Percentiles rank a stretch among this genome's conserved stretches.
Evolutionary conservation across 2,329 filamentous ascomycete genomes (phyloP).

Genomic region (Trichophaea hybrida): DNA sequence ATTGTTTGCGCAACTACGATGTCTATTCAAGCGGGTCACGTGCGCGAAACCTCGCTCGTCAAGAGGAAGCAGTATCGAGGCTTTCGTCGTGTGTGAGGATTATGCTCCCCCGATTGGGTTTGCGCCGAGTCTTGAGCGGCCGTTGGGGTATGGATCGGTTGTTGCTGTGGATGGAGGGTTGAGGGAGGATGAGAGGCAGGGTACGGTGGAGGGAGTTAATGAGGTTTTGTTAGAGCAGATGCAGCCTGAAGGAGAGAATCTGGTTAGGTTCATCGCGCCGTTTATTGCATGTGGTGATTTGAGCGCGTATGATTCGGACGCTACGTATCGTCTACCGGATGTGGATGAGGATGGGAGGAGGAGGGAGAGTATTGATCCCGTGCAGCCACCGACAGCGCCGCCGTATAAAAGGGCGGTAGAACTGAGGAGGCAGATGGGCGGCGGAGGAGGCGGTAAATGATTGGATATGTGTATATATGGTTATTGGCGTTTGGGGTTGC

Average conservation of each 20-base stretch:
- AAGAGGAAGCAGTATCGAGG: constrained; percentile 90
- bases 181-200: constrained; percentile 36
- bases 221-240: constrained; percentile 30
- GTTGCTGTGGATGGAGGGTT: constrained; percentile 32
- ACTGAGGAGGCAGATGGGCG: constrained; percentile 41
- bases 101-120: constrained; percentile 70
- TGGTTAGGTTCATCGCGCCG: constrained; percentile 68
- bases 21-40: constrained; percentile 74
- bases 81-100: constrained; percentile 87
- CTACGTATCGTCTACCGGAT: constrained; percentile 77
- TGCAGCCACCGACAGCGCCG: constrained; percentile 89
- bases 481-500: background rate
- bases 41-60: constrained; percentile 91
- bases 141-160: constrained; percentile 50
- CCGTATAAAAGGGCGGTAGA: constrained; percentile 88
- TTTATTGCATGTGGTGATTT: constrained; percentile 97
- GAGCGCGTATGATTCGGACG: constrained; percentile 88
- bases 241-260: constrained; percentile 23
- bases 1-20: constrained; percentile 81
- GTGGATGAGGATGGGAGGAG: constrained; percentile 40
- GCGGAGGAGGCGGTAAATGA: constrained; percentile 6
- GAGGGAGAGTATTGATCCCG: constrained; percentile 64
- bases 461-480: background rate
- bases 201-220: constrained; percentile 36
- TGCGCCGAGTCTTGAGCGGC: constrained; percentile 58